phyloP scores from a whole-genome alignment of 2,329 filamentous ascomycete genomes.

The Nannizziopsis barbatae region DNA sequence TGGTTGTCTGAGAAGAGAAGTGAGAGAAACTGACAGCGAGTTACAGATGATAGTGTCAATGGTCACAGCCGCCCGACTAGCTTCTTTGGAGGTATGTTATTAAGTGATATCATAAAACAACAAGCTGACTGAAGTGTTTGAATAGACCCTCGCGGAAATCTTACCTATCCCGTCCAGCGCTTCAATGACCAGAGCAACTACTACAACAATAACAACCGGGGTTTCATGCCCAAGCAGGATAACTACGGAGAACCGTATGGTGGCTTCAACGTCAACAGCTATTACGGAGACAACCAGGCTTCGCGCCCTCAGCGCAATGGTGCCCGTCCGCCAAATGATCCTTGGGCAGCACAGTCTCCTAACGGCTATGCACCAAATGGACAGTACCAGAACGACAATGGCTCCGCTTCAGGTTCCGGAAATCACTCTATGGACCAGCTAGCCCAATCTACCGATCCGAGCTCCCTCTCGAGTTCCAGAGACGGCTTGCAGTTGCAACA shows the following conservation, averaged over 20 bases:
- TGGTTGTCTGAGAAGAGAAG: neutral
- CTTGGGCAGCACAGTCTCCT: conserved; percentile 12
- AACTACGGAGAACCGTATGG: conserved; percentile 34
- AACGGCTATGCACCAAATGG: conserved; percentile 35
- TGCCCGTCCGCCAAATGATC: conserved; percentile 28
- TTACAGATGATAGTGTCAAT: conserved; percentile 23
- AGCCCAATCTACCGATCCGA: conserved; percentile 77
- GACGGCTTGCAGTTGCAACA: conserved; percentile 53
- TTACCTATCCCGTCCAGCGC: conserved; percentile 16
- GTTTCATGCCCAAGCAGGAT: conserved; percentile 33
- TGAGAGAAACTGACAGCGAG: neutral
- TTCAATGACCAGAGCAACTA: conserved; percentile 27
- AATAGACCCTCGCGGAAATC: conserved; percentile 8
- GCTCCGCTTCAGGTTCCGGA: conserved; percentile 55
- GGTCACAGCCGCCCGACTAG: conserved; percentile 50
- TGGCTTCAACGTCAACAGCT: conserved; percentile 41
- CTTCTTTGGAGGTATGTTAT: conserved; percentile 40
- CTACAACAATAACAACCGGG: conserved; percentile 28
- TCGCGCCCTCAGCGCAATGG: conserved; percentile 24
- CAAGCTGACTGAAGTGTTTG: neutral
- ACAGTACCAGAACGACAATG: conserved; percentile 75
- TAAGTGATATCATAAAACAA: neutral
- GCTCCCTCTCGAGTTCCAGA: conserved; percentile 85
- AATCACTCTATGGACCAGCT: conserved; percentile 59
- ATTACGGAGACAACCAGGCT: conserved; percentile 22